Evolutionary conservation across 139 green algal genomes (phyloP).

Genomic region (Tetraselmis chui): DNA sequence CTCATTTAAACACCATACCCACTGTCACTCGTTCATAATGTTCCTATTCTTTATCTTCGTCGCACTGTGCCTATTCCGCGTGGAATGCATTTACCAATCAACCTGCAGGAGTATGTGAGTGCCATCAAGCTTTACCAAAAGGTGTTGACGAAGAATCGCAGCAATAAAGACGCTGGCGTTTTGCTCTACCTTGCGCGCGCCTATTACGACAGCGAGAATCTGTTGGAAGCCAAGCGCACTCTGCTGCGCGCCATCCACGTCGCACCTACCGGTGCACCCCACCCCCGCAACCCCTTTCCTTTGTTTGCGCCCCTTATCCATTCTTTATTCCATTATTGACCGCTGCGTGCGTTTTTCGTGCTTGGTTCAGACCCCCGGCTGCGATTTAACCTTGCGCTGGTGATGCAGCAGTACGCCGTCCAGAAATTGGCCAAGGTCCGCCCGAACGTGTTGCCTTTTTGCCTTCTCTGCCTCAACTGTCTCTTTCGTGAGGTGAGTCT

Average conservation of each 20-base stretch:
- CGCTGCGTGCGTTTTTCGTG: background rate
- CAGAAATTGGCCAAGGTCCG: background rate
- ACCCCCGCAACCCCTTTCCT: background rate
- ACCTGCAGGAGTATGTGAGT: constrained; percentile 33
- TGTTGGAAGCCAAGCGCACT: constrained; percentile 44
- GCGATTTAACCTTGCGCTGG: constrained; percentile 70
- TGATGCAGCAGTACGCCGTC: constrained; percentile 59
- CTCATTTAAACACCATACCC: too few species aligned
- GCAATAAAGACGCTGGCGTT: constrained; percentile 35
- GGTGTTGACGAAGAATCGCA: constrained; percentile 45
- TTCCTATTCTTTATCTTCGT: too few species aligned
- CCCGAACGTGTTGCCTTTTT: constrained; percentile 3
- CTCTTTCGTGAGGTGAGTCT: background rate
- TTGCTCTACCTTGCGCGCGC: constrained; percentile 59
- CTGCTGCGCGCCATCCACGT: constrained; percentile 71
- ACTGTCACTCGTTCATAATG: too few species aligned
- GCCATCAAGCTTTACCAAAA: constrained; percentile 65
- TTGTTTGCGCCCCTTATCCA: too few species aligned
- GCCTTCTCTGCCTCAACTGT: background rate
- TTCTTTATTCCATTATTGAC: background rate
- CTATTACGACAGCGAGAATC: constrained; percentile 65
- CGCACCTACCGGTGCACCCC: constrained; percentile 29
- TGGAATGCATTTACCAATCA: too few species aligned
- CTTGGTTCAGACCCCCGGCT: constrained; percentile 43
- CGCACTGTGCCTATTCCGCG: too few species aligned